Evolutionary conservation across 169 alveolate species (phyloP).

Genomic region (Eimeria mitis): DNA sequence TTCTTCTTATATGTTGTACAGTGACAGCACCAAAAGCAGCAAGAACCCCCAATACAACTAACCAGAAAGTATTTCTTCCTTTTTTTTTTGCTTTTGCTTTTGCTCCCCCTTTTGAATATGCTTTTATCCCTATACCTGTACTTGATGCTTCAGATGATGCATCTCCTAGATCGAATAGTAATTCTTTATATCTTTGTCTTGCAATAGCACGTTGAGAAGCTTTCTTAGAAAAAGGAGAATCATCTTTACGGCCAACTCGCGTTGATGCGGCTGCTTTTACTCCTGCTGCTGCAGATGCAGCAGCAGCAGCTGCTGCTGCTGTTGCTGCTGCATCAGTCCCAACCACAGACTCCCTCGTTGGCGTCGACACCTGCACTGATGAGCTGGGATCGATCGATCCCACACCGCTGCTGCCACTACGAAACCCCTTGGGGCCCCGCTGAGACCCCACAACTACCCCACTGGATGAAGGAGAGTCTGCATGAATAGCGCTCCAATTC

Average conservation of each 20-base stretch:
- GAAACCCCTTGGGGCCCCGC: no score
- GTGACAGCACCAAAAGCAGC: background rate
- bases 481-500: no score
- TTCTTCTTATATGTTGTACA: background rate
- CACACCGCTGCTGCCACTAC: background rate
- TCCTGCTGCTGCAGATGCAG: slow-evolving; percentile 17
- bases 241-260: background rate
- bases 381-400: background rate
- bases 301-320: slow-evolving; percentile 11
- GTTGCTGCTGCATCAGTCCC: background rate
- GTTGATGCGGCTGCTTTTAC: background rate
- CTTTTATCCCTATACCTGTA: background rate
- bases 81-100: background rate
- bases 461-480: no score
- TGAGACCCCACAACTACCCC: no score
- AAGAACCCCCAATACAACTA: background rate
- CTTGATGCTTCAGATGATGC: background rate
- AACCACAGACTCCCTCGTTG: no score
- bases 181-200: background rate
- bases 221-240: background rate
- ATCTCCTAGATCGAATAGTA: background rate
- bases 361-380: background rate
- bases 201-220: background rate
- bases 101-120: background rate
- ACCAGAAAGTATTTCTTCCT: background rate